Evolutionary conservation across 306 rosid genomes (phyloP).

Genomic region (Cucurbita pepo): DNA sequence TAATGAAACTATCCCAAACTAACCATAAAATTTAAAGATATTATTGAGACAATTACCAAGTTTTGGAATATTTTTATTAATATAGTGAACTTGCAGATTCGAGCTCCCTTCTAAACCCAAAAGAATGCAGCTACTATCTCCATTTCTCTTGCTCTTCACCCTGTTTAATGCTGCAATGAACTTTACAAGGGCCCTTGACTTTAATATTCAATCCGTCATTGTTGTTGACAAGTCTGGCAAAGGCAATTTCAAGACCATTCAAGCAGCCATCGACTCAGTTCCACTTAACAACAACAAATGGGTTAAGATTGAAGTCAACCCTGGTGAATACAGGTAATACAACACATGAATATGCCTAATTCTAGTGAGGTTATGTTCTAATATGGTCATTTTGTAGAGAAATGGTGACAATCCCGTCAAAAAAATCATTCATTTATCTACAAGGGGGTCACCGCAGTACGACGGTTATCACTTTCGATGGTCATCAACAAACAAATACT

Average conservation of each 20-base stretch:
- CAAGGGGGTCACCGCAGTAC: conserved; percentile 12
- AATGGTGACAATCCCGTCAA: conserved; percentile 6
- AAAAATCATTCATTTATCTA: conserved; percentile 15
- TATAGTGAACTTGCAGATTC: background rate
- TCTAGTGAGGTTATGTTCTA: background rate
- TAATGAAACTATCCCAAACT: too few relatives aligned
- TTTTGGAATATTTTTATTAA: too few relatives aligned
- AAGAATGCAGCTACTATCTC: background rate
- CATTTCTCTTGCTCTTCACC: background rate
- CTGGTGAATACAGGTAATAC: conserved; percentile 7
- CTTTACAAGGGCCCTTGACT: background rate
- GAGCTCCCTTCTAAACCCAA: background rate
- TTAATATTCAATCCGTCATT: background rate
- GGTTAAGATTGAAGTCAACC: conserved; percentile 4
- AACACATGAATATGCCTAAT: background rate
- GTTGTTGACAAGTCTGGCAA: conserved; percentile 2
- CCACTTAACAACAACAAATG: conserved; percentile 2
- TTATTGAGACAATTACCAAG: too few relatives aligned
- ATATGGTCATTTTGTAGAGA: conserved; percentile 15
- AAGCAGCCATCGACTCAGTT: conserved; percentile 14
- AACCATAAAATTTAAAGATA: too few relatives aligned
- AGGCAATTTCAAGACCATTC: conserved; percentile 2
- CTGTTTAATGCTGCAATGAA: background rate
- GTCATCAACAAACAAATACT: conserved; percentile 8
- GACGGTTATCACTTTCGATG: conserved; percentile 13